These are phyloP conservation scores for Entrophospora sp. DNA, from an alignment of 192 early-diverging fungal species.

Conservation along the genomic window DNA sequence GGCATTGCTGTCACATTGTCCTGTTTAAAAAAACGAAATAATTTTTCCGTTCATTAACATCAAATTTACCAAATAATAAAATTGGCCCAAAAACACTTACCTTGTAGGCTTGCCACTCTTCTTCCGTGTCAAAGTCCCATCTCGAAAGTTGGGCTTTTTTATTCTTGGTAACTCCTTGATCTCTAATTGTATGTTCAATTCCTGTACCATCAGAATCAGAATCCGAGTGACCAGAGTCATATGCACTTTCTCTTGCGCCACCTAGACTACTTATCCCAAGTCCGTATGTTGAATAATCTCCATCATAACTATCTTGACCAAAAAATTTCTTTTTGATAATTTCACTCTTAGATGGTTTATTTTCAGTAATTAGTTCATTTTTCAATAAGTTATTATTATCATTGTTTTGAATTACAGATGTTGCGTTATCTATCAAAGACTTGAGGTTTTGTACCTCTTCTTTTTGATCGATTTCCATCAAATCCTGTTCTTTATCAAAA, in stretches of 20 bases:
- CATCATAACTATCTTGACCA: constrained; percentile 9
- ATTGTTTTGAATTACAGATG: no score
- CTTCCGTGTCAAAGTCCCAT: constrained; percentile 75
- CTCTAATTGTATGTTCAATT: constrained; percentile 23
- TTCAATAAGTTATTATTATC: not conserved
- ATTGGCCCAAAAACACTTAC: not conserved
- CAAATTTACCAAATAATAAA: not conserved
- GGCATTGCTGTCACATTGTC: constrained; percentile 61
- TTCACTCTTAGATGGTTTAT: not conserved
- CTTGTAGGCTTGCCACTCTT: constrained; percentile 67
- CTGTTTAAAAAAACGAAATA: not conserved
- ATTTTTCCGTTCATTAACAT: not conserved
- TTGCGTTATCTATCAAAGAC: no score
- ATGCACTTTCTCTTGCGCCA: constrained; percentile 34
- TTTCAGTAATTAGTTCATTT: not conserved
- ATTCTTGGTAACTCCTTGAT: constrained; percentile 61
- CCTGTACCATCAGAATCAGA: constrained; percentile 33
- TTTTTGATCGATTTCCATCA: not conserved
- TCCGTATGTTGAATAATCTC: constrained; percentile 45
- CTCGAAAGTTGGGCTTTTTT: constrained; percentile 60
- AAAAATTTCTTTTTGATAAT: constrained; percentile 12
- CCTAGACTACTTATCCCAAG: constrained; percentile 32
- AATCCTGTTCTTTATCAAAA: constrained; percentile 23
- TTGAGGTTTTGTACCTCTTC: no score
- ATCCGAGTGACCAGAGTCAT: constrained; percentile 36